Percentiles rank a stretch among this genome's conserved stretches.
These are phyloP conservation scores for Erodium moschatum DNA, from an alignment of 441 rosid genomes.

Conservation along the genomic window DNA sequence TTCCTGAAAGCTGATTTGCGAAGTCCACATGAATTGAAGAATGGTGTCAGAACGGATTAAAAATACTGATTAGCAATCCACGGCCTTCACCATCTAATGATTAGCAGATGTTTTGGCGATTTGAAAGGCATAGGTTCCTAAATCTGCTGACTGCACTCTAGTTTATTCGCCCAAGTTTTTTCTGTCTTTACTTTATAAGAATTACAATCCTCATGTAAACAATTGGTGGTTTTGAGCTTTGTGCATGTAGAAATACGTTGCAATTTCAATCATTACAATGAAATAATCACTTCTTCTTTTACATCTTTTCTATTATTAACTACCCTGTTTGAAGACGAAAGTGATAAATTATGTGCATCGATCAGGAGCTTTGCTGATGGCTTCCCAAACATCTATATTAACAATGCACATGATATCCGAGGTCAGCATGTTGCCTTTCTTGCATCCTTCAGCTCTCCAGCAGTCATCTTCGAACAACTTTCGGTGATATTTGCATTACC, in stretches of 20 bases:
- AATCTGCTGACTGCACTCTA: neutral
- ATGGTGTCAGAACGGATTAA: neutral
- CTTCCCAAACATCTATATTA: conserved; percentile 82
- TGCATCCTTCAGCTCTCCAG: conserved; percentile 84
- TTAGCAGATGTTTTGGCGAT: neutral
- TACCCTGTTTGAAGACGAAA: too few relatives aligned
- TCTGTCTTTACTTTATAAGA: neutral
- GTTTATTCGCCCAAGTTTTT: neutral
- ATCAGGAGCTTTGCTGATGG: conserved; percentile 96
- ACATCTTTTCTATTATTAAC: too few relatives aligned
- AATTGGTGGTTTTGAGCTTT: neutral
- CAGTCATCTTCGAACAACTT: conserved; percentile 87
- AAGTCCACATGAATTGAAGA: too few relatives aligned
- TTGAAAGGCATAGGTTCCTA: neutral
- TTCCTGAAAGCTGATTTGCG: too few relatives aligned
- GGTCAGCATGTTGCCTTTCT: conserved; percentile 95
- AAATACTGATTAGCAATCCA: neutral
- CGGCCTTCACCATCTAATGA: neutral
- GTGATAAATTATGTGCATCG: too few relatives aligned
- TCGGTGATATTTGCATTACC: conserved; percentile 94
- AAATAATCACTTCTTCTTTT: too few relatives aligned
- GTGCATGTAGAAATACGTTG: too few relatives aligned
- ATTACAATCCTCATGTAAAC: neutral
- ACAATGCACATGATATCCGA: conserved; percentile 78
- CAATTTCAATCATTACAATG: too few relatives aligned